Conservation (phyloP, 2,329 filamentous ascomycete genomes). For the Pyrenochaeta sp. region DNA sequence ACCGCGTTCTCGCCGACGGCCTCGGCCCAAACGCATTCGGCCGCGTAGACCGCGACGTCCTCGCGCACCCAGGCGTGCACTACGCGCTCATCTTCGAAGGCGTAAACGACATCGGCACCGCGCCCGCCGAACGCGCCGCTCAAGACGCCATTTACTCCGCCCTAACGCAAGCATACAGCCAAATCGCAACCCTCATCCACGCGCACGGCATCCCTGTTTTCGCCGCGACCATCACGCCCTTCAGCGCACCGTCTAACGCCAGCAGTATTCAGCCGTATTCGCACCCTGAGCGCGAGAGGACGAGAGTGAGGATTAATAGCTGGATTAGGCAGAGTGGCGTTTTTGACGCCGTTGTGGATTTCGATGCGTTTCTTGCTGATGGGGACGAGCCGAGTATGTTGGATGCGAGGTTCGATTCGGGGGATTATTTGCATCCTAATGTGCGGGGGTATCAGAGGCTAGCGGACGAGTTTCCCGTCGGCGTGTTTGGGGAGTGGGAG, state of each 20-base stretch:
- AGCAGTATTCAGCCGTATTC: constrained; percentile 35
- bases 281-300: constrained; percentile 62
- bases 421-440: constrained; percentile 72
- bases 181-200: constrained; percentile 65
- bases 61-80: constrained; percentile 64
- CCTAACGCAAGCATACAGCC: constrained; percentile 66
- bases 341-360: constrained; percentile 71
- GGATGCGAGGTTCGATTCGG: constrained; percentile 63
- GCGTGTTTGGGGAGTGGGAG: constrained; percentile 56
- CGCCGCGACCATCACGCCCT: constrained; percentile 73
- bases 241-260: constrained; percentile 47
- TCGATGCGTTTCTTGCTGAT: constrained; percentile 66
- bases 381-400: constrained; percentile 58
- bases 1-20: constrained; percentile 68
- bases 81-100: constrained; percentile 37
- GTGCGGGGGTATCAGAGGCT: constrained; percentile 67
- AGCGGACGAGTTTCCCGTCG: constrained; percentile 66
- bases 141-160: constrained; percentile 60
- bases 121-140: constrained; percentile 52
- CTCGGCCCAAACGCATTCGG: constrained; percentile 68
- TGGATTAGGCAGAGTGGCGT: constrained; percentile 66
- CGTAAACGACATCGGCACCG: constrained; percentile 63
- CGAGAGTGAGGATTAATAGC: constrained; percentile 65
- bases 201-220: constrained; percentile 65
- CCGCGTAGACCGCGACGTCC: constrained; percentile 70